These are phyloP conservation scores for Rhizopogon salebrosus DNA, from an alignment of 768 basidiomycete genomes.

Conservation along the genomic window DNA sequence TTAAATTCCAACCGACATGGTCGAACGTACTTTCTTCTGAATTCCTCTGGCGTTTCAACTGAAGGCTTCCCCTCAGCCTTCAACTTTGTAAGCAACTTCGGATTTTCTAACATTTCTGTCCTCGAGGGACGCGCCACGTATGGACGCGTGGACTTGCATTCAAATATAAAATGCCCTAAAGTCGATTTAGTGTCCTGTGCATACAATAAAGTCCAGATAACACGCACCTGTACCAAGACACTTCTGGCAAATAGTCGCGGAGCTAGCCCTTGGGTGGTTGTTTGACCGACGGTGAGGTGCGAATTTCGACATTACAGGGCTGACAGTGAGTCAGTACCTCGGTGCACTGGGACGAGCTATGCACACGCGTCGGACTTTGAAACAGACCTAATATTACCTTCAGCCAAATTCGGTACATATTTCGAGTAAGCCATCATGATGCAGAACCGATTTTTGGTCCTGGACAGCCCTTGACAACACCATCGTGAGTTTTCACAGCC, in stretches of 20 bases:
- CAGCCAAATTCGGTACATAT: too few species aligned
- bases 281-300: conserved; percentile 64
- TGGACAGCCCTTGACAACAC: too few species aligned
- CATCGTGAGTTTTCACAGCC: background rate
- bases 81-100: conserved; percentile 58
- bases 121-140: conserved; percentile 89
- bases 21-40: conserved; percentile 67
- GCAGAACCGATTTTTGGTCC: too few species aligned
- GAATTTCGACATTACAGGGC: conserved; percentile 68
- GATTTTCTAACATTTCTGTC: conserved; percentile 81
- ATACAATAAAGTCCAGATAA: background rate
- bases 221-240: conserved; percentile 63
- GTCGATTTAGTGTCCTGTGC: background rate
- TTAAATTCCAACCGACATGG: background rate
- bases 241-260: conserved; percentile 77
- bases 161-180: conserved; percentile 83
- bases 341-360: background rate
- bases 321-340: background rate
- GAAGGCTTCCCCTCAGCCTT: conserved; percentile 69
- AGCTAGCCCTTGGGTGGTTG: conserved; percentile 58
- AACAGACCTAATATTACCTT: too few species aligned
- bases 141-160: conserved; percentile 78
- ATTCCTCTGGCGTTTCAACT: conserved; percentile 87
- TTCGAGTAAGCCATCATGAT: too few species aligned
- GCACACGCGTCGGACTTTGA: background rate